phyloP scores from a whole-genome alignment of 371 early-diverging fungal species.

The Nosema muscidifuracis region DNA sequence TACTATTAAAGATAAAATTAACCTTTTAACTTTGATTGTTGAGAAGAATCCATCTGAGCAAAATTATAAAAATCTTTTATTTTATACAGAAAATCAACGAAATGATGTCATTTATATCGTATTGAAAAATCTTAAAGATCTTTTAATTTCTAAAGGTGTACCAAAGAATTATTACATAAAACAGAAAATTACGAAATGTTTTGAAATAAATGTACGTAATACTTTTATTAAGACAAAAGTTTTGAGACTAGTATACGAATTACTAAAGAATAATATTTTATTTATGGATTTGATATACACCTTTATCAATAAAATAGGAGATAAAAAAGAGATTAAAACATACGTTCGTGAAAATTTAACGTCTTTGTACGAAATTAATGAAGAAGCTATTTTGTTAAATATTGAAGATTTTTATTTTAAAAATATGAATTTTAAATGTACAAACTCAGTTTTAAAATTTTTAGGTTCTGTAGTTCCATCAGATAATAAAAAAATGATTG shows the following conservation, averaged over 20 bases:
- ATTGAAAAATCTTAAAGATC: slow-evolving; percentile 44
- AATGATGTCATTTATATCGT: slow-evolving; percentile 46
- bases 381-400: slow-evolving; percentile 30
- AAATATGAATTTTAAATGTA: slow-evolving; percentile 45
- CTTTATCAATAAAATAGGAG: slow-evolving; percentile 42
- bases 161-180: slow-evolving; percentile 34
- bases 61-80: slow-evolving; percentile 44
- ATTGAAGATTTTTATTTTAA: slow-evolving; percentile 56
- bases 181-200: slow-evolving; percentile 39
- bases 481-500: slow-evolving; percentile 3
- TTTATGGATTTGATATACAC: slow-evolving; percentile 40
- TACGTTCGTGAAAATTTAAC: slow-evolving; percentile 18
- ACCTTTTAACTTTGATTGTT: slow-evolving; percentile 29
- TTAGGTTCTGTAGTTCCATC: slow-evolving; percentile 6
- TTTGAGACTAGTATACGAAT: slow-evolving; percentile 25
- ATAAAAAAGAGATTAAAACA: slow-evolving; percentile 22
- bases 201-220: slow-evolving; percentile 43
- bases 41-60: slow-evolving; percentile 29
- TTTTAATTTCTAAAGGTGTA: slow-evolving; percentile 30
- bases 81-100: slow-evolving; percentile 45
- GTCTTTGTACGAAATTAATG: slow-evolving; percentile 5
- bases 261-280: slow-evolving; percentile 33
- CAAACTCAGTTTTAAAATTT: slow-evolving; percentile 30
- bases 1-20: slow-evolving; percentile 48
- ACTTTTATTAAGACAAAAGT: slow-evolving; percentile 50